Base-by-base conservation (phyloP, 495 filamentous ascomycete genomes). In the Darksidea phi region DNA sequence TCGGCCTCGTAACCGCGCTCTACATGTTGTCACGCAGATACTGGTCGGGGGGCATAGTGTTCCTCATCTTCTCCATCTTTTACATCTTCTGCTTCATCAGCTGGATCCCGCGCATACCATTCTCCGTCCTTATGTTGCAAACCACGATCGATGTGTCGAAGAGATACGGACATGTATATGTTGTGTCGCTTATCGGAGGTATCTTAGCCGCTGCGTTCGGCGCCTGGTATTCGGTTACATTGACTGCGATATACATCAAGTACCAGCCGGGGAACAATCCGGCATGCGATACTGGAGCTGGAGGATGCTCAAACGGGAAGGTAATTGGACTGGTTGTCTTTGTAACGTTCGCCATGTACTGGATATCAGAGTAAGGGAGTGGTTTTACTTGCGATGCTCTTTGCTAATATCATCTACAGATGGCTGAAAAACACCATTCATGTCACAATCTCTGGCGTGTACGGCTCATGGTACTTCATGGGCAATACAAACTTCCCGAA, bases 341-440 rank as follows among this genome's bases (percentile, higher is more conserved):
- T 74, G 82, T 90, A 52, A 95, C 90, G 0, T 96, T 96, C 68
- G 89, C 91, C 23, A 84, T 81, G 67, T 95, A 95, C 74, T 97
- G 91, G 93, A 84, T 96, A 7, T 49, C 46, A 23, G 46, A 63
- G 41, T 43, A 20, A n/a, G n/a, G 18, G 41, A n/a, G 3, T 43
- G 5, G 41, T n/a, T 43, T 13, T 15, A 3, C 41, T 6, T 23
- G 23, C 2, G 6, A 6, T 26, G 13, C 17, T 7, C 2, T 48
- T 48, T 23, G 24, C 18, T 48, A 18, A 48, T 6, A 6, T 34
- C 7, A 21, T 57, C 7, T 87, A 86, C 23, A 91, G 96, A 70
- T 90, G 87, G 81, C 71, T 96, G 57, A 96, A 96, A 75, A 96
- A 96, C 72, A 89, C 87, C 15, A 87, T 96, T 36, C 91, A 97